Percentiles rank a stretch among this genome's conserved stretches.
Evolutionary conservation across 106 monocot genomes (phyloP).

Genomic region (Dioscorea dumetorum): DNA sequence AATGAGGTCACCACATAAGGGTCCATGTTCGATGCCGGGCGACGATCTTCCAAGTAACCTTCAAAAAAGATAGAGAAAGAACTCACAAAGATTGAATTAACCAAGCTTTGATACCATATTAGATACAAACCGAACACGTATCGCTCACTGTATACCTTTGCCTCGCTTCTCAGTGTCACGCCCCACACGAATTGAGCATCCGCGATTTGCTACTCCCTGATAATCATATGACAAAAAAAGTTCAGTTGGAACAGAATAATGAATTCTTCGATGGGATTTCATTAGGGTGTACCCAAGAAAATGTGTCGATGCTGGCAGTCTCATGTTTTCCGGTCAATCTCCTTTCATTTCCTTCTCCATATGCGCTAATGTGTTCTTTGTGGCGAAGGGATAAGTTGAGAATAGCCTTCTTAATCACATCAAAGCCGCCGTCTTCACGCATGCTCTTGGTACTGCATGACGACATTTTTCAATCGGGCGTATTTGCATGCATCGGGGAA

Average conservation of each 20-base stretch:
- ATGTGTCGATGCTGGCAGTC: slow-evolving; percentile 75
- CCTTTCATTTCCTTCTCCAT: slow-evolving; percentile 90
- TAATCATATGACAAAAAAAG: neutral
- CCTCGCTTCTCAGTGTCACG: slow-evolving; percentile 76
- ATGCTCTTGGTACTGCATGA: slow-evolving; percentile 73
- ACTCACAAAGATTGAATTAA: neutral
- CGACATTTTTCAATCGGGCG: too few species aligned
- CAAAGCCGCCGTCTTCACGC: slow-evolving; percentile 78
- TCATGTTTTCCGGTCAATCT: slow-evolving; percentile 86
- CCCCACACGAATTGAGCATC: slow-evolving; percentile 81
- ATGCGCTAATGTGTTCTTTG: slow-evolving; percentile 76
- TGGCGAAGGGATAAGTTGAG: slow-evolving; percentile 75
- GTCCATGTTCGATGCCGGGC: slow-evolving; percentile 93
- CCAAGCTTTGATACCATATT: neutral
- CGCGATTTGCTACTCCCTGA: slow-evolving; percentile 86
- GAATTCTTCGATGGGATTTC: neutral
- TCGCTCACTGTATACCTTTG: slow-evolving; percentile 36
- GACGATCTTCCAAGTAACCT: slow-evolving; percentile 87
- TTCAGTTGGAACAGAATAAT: neutral
- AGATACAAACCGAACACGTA: neutral
- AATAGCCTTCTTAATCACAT: slow-evolving; percentile 82
- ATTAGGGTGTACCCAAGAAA: slow-evolving; percentile 67
- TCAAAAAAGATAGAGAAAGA: neutral
- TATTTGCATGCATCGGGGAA: too few species aligned
- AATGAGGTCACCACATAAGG: slow-evolving; percentile 76